A percentile compares a stretch with the other conserved stretches of the same genome.
Evolutionary conservation across 2,329 filamentous ascomycete species (phyloP).

Genomic region (Aspergillus glaucus): DNA sequence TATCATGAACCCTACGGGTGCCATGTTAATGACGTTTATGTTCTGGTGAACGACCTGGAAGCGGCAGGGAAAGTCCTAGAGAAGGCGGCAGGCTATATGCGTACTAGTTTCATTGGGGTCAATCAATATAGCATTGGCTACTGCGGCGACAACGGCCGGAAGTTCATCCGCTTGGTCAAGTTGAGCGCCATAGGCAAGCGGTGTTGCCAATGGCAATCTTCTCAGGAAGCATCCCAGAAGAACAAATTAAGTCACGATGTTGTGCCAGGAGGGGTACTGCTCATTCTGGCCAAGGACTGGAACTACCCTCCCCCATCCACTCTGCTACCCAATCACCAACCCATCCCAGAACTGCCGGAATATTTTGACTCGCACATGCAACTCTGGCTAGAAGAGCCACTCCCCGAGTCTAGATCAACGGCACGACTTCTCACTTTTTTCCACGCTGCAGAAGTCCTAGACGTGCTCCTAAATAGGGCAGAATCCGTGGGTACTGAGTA

Average conservation of each 20-base stretch:
- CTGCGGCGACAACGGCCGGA: neutral
- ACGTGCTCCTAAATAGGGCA: neutral
- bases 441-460: neutral
- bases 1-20: neutral
- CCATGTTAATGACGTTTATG: neutral
- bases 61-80: neutral
- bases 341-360: neutral
- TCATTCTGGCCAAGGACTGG: neutral
- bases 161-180: neutral
- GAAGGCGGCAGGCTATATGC: neutral
- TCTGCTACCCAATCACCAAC: neutral
- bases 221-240: neutral
- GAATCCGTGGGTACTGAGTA: neutral
- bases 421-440: neutral
- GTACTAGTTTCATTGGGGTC: neutral
- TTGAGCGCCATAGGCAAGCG: neutral
- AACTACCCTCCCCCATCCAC: neutral
- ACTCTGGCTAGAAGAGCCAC: neutral
- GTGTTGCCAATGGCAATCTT: neutral
- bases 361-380: neutral
- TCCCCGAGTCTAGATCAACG: neutral
- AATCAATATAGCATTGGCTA: neutral
- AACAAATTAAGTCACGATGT: neutral
- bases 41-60: neutral
- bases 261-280: neutral